These are phyloP conservation scores for Ulota crispa DNA, from an alignment of 225 moss, liverwort and hornwort genomes.

Conservation along the genomic window DNA sequence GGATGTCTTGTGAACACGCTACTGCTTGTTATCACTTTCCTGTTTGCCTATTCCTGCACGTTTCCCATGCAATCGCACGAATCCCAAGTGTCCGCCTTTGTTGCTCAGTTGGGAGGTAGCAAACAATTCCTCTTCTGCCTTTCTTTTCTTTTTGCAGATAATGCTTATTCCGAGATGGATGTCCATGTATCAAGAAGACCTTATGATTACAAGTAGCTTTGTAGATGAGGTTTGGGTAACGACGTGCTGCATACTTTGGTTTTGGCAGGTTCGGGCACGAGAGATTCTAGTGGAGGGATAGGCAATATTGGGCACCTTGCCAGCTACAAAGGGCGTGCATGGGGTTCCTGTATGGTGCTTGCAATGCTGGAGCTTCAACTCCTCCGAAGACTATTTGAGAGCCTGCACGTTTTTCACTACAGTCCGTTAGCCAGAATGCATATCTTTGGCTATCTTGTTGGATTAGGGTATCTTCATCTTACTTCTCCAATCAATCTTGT, in stretches of 20 bases:
- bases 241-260: neutral
- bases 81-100: constrained; percentile 41
- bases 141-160: neutral
- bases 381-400: constrained; percentile 50
- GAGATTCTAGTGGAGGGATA: constrained; percentile 29
- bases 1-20: constrained; percentile 49
- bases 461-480: constrained; percentile 39
- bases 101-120: constrained; percentile 56
- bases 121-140: neutral
- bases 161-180: neutral
- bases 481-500: neutral
- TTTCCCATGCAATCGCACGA: constrained; percentile 44
- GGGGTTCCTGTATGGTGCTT: constrained; percentile 44
- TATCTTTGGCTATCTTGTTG: constrained; percentile 47
- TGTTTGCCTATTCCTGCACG: constrained; percentile 59
- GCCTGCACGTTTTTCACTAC: constrained; percentile 44
- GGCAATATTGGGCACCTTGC: constrained; percentile 34
- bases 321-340: constrained; percentile 35
- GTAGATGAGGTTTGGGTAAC: neutral
- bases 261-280: constrained; percentile 40
- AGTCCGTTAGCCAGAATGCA: constrained; percentile 64
- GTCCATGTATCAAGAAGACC: neutral
- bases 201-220: neutral
- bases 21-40: constrained; percentile 36
- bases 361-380: constrained; percentile 62